Conservation (phyloP, 495 filamentous ascomycete genomes). For the Amorphotheca resinae region DNA sequence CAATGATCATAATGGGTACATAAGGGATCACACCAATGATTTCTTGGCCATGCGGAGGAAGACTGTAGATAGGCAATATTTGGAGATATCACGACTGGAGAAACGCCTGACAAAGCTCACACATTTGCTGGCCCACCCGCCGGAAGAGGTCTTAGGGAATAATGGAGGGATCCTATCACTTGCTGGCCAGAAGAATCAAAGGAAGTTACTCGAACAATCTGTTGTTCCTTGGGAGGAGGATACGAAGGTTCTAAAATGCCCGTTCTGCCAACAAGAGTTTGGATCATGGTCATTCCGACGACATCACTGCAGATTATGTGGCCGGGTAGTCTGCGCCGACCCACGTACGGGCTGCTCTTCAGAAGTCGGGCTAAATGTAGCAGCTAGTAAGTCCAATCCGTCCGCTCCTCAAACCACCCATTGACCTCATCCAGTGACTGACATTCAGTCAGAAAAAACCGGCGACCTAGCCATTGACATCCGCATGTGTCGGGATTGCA, state of each 20-base stretch:
- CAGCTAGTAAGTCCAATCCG: slow-evolving; percentile 44
- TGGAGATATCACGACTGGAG: slow-evolving; percentile 82
- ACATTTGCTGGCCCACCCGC: slow-evolving; percentile 61
- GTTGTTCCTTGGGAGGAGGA: slow-evolving; percentile 95
- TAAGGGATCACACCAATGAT: slow-evolving; percentile 52
- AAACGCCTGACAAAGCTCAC: slow-evolving; percentile 87
- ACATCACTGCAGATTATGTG: slow-evolving; percentile 91
- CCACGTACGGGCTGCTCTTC: slow-evolving; percentile 68
- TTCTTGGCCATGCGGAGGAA: slow-evolving; percentile 60
- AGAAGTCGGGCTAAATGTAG: slow-evolving; percentile 69
- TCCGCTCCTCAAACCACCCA: slow-evolving; percentile 1
- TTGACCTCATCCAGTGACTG: slow-evolving; percentile 29
- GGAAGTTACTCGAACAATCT: slow-evolving; percentile 76
- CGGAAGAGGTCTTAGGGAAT: slow-evolving; percentile 31
- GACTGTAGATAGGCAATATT: slow-evolving; percentile 66
- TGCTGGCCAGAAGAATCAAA: slow-evolving; percentile 43
- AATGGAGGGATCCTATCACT: slow-evolving; percentile 19
- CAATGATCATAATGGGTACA: slow-evolving; percentile 68
- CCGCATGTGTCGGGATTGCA: slow-evolving; percentile 86
- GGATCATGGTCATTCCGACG: slow-evolving; percentile 75
- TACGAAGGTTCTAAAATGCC: slow-evolving; percentile 63
- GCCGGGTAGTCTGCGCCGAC: slow-evolving; percentile 85
- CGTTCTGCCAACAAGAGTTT: slow-evolving; percentile 92
- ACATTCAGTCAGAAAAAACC: slow-evolving; percentile 47
- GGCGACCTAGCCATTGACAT: slow-evolving; percentile 61